A percentile compares a stretch with the other conserved stretches of the same genome.
These are phyloP conservation scores for Panellus pusillus DNA, from an alignment of 768 basidiomycete species.

Conservation along the genomic window DNA sequence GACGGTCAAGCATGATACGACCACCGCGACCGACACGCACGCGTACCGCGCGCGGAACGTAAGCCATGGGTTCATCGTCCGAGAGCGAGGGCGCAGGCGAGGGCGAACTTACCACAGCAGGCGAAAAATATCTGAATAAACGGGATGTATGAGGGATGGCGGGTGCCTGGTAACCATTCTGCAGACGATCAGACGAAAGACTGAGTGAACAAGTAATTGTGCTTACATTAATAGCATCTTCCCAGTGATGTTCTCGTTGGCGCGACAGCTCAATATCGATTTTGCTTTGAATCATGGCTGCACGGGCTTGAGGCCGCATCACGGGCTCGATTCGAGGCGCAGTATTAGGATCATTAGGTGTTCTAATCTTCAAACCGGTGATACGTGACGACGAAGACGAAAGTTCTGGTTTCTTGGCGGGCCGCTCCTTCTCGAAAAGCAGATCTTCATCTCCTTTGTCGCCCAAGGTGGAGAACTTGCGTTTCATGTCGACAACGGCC, in stretches of 20 bases:
- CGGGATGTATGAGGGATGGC: conserved; percentile 59
- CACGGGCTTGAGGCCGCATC: conserved; percentile 69
- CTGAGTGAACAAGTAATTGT: not conserved
- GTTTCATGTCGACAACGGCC: conserved; percentile 76
- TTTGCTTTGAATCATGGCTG: conserved; percentile 56
- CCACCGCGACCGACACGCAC: conserved; percentile 84
- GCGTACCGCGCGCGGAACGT: conserved; percentile 54
- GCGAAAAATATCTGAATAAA: conserved; percentile 64
- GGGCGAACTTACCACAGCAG: conserved; percentile 33
- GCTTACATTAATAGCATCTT: conserved; percentile 82
- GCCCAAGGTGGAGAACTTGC: conserved; percentile 63
- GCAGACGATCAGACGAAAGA: conserved; percentile 1
- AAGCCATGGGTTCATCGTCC: conserved; percentile 27
- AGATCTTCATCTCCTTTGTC: conserved; percentile 72
- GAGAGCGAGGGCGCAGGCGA: conserved; percentile 4
- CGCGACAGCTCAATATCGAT: conserved; percentile 63
- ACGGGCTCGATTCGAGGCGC: conserved; percentile 48
- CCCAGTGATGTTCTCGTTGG: conserved; percentile 85
- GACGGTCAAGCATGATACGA: conserved; percentile 73
- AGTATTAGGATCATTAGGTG: conserved; percentile 40
- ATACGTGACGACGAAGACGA: conserved; percentile 18
- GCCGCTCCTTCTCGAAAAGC: conserved; percentile 42
- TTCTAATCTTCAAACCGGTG: conserved; percentile 50
- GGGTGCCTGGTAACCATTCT: conserved; percentile 75
- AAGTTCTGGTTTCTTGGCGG: conserved; percentile 49